These are phyloP conservation scores for Cupressus sempervirens DNA, from an alignment of 75 land plant species.

Conservation along the genomic window DNA sequence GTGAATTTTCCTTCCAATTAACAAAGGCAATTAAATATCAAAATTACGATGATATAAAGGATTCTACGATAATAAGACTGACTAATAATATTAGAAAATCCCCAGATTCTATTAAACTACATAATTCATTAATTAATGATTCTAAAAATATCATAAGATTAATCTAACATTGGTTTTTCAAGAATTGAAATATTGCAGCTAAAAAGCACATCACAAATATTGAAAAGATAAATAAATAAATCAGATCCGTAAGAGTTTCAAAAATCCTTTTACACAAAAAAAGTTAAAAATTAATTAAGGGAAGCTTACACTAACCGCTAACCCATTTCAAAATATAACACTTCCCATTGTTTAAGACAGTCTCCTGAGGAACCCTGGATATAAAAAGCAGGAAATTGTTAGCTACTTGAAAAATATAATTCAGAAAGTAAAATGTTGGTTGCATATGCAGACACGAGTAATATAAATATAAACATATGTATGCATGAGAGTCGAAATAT, in stretches of 20 bases:
- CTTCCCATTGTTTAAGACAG: conserved; percentile 11
- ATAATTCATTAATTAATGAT: not conserved
- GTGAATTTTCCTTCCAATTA: not conserved
- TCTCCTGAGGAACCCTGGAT: conserved; percentile 12
- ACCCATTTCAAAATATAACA: conserved; percentile 8
- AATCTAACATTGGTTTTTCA: not conserved
- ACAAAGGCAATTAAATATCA: not conserved
- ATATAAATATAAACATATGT: not conserved
- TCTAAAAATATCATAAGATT: not conserved
- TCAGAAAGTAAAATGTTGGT: not conserved
- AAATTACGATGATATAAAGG: not conserved
- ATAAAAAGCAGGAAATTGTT: not conserved
- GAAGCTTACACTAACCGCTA: not conserved
- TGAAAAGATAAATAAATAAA: not conserved
- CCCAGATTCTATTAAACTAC: not conserved
- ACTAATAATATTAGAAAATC: not conserved
- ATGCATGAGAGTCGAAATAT: not conserved
- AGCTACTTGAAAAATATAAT: not conserved
- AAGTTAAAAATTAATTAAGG: not conserved
- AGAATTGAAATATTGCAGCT: not conserved
- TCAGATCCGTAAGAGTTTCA: not conserved
- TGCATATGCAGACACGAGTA: not conserved
- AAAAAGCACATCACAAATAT: not conserved
- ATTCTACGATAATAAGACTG: not conserved
- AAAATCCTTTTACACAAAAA: not conserved